Conservation (phyloP, 2,329 filamentous ascomycete species). For the Hymenoscyphus linearis region DNA sequence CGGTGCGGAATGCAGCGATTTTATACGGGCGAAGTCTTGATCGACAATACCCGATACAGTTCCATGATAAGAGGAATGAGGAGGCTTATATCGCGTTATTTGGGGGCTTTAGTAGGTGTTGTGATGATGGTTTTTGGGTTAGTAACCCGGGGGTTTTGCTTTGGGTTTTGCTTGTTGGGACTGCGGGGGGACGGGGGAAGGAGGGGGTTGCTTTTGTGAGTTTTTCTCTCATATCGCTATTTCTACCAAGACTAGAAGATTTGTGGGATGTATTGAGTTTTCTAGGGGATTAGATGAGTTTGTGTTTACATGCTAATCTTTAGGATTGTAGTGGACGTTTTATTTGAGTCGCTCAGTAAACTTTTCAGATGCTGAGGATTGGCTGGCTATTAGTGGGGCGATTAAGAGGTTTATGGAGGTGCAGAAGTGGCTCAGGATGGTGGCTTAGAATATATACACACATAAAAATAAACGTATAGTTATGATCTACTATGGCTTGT, state of each 20-base stretch:
- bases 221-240: not conserved
- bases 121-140: conserved; percentile 13
- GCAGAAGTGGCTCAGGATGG: conserved; percentile 7
- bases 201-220: conserved; percentile 11
- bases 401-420: conserved; percentile 10
- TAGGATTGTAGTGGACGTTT: conserved; percentile 9
- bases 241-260: not conserved
- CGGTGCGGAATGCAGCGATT: not conserved
- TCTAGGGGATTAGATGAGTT: too few species aligned
- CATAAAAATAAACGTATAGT: not conserved
- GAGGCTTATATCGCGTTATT: not conserved
- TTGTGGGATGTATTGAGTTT: not conserved
- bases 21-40: not conserved
- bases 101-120: conserved; percentile 7
- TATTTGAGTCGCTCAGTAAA: conserved; percentile 11
- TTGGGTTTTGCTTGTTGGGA: conserved; percentile 14
- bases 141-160: conserved; percentile 12
- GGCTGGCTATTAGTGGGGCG: conserved; percentile 7
- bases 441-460: not conserved
- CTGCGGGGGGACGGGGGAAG: conserved; percentile 8
- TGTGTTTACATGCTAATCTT: not conserved
- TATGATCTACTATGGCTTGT: too few species aligned
- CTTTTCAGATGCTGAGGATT: conserved; percentile 9
- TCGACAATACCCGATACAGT: not conserved
- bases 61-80: not conserved